These are phyloP conservation scores for Dryas alaskensis DNA, from an alignment of 306 rosid genomes.

Conservation along the genomic window DNA sequence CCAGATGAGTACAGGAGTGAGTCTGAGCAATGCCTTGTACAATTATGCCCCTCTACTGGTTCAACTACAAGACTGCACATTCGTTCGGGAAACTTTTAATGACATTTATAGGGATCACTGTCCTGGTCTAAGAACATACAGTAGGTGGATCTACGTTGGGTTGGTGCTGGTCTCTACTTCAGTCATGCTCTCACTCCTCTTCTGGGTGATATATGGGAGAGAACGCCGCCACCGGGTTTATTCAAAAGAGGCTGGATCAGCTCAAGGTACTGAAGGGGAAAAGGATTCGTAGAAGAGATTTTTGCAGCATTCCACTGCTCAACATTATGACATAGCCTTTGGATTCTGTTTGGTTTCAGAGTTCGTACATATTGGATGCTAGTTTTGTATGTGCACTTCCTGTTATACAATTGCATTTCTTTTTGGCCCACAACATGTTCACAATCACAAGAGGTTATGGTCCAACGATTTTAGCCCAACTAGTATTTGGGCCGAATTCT, in stretches of 20 bases:
- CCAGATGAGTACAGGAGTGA: constrained; percentile 41
- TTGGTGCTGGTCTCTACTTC: constrained; percentile 43
- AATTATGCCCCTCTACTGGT: constrained; percentile 43
- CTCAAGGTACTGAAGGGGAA: constrained; percentile 21
- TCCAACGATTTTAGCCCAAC: no score
- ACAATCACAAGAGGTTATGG: no score
- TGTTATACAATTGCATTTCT: background rate
- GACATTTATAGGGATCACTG: constrained; percentile 37
- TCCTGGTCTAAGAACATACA: constrained; percentile 38
- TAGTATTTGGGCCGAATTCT: no score
- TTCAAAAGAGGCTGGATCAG: constrained; percentile 14
- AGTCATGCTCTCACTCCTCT: constrained; percentile 50
- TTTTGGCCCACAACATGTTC: no score
- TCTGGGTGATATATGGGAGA: constrained; percentile 51
- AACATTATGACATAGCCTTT: background rate
- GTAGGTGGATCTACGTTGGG: constrained; percentile 39
- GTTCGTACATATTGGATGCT: constrained; percentile 4
- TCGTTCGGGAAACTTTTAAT: constrained; percentile 42
- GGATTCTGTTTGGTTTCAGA: background rate
- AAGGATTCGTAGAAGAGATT: constrained; percentile 21
- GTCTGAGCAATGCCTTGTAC: constrained; percentile 33
- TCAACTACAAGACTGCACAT: constrained; percentile 54
- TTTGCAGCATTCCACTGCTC: background rate
- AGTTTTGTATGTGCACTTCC: background rate
- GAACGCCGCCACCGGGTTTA: constrained; percentile 38